phyloP scores from a whole-genome alignment of 164 flowering plant species.

The Aristolochia fimbriata region DNA sequence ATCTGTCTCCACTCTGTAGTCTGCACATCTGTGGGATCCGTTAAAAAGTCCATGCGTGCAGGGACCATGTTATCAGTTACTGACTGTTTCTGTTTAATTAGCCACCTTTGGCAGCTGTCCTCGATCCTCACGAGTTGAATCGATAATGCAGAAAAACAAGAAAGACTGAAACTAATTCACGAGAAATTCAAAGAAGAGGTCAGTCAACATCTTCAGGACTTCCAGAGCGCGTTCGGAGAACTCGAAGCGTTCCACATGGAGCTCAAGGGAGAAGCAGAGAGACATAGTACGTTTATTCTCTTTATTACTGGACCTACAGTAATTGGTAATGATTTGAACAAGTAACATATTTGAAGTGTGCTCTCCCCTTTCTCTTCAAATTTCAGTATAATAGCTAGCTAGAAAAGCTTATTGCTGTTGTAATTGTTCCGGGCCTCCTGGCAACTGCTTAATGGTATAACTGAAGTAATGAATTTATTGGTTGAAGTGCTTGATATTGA shows the following conservation, averaged over 20 bases:
- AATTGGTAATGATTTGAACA: not conserved
- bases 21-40: no score
- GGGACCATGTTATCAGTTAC: no score
- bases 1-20: no score
- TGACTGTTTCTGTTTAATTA: no score
- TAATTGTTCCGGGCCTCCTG: conserved; percentile 6
- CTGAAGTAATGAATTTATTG: no score
- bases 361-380: no score
- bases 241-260: conserved; percentile 52
- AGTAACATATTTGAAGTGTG: no score
- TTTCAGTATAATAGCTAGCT: not conserved
- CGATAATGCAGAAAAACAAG: conserved; percentile 53
- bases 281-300: conserved; percentile 38
- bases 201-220: conserved; percentile 49
- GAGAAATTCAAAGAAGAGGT: conserved; percentile 61
- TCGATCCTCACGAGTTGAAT: no score
- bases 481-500: no score
- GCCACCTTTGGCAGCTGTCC: no score
- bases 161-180: conserved; percentile 39
- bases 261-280: conserved; percentile 45
- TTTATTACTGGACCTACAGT: not conserved
- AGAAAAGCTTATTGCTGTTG: conserved; percentile 1
- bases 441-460: no score
- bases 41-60: no score
- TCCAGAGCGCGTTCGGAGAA: conserved; percentile 40